Conservation (phyloP, 2,329 filamentous ascomycete species). For the Trichoderma sp. region DNA sequence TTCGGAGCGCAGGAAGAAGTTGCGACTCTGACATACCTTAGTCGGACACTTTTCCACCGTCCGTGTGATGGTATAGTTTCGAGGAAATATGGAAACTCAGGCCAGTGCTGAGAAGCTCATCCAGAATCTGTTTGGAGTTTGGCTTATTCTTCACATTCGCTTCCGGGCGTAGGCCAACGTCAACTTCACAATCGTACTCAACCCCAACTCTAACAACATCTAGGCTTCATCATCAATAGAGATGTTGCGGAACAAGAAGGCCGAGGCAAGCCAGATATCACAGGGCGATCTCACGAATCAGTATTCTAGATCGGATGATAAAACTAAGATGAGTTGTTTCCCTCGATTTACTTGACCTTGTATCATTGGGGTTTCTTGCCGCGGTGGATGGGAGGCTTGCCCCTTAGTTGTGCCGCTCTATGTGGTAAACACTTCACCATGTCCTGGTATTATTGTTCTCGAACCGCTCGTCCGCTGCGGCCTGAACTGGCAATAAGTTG, state of each 20-base stretch:
- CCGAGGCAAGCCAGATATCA: too few relatives aligned
- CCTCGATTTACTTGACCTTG: too few relatives aligned
- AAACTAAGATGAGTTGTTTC: too few relatives aligned
- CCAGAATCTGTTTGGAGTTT: neutral
- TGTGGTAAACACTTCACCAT: too few relatives aligned
- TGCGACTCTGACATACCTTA: neutral
- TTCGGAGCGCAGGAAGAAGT: neutral
- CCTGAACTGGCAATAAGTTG: too few relatives aligned
- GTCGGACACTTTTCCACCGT: neutral
- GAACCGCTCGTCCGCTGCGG: too few relatives aligned
- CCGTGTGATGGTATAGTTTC: neutral
- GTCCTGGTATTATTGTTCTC: too few relatives aligned
- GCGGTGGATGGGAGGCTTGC: too few relatives aligned
- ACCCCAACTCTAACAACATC: neutral
- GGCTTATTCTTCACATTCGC: neutral
- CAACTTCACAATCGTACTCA: neutral
- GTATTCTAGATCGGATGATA: too few relatives aligned
- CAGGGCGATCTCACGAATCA: neutral
- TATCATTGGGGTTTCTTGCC: too few relatives aligned
- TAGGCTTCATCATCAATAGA: too few relatives aligned
- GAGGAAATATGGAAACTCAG: neutral
- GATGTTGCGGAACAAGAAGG: neutral
- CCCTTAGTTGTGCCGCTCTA: too few relatives aligned
- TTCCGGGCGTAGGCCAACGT: neutral
- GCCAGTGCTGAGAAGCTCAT: neutral